Conservation (phyloP, 2,329 filamentous ascomycete species). For the Colletotrichum abscissum region DNA sequence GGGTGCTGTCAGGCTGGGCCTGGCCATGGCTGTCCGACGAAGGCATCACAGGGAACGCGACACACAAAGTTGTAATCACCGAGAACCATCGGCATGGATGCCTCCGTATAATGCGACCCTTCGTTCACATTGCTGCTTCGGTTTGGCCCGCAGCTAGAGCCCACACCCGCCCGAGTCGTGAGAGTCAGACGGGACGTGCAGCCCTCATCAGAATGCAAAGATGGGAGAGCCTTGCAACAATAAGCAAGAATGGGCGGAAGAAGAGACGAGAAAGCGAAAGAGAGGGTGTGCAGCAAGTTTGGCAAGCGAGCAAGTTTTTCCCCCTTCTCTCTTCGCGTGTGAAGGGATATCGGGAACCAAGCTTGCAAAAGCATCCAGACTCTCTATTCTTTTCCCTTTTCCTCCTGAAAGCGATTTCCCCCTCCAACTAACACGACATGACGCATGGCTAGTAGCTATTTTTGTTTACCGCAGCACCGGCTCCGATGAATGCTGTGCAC, state of each 20-base stretch:
- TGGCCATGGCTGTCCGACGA: slow-evolving; percentile 10
- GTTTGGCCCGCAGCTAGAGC: slow-evolving; percentile 15
- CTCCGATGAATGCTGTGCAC: not conserved
- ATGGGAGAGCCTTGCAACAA: slow-evolving; percentile 28
- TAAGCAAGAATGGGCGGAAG: slow-evolving; percentile 23
- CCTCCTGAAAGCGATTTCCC: not conserved
- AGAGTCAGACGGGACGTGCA: slow-evolving; percentile 8
- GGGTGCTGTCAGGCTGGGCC: slow-evolving; percentile 24
- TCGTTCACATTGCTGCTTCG: slow-evolving; percentile 3
- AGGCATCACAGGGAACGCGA: slow-evolving; percentile 28
- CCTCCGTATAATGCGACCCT: slow-evolving; percentile 9
- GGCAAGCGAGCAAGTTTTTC: not conserved
- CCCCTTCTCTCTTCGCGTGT: not conserved
- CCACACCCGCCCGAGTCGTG: slow-evolving; percentile 2
- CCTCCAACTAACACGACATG: not conserved
- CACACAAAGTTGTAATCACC: slow-evolving; percentile 4
- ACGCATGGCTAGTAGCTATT: slow-evolving; percentile 7
- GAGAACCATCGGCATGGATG: slow-evolving; percentile 2
- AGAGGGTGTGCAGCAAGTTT: slow-evolving; percentile 1
- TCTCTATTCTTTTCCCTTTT: not conserved
- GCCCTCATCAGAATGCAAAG: slow-evolving; percentile 16
- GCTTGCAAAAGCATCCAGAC: slow-evolving; percentile 4
- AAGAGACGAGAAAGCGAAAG: not conserved
- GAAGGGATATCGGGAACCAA: slow-evolving; percentile 2
- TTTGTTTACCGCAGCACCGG: slow-evolving; percentile 7